These are phyloP conservation scores for Verruconis gallopava DNA, from an alignment of 2,329 filamentous ascomycete genomes.

Conservation along the genomic window DNA sequence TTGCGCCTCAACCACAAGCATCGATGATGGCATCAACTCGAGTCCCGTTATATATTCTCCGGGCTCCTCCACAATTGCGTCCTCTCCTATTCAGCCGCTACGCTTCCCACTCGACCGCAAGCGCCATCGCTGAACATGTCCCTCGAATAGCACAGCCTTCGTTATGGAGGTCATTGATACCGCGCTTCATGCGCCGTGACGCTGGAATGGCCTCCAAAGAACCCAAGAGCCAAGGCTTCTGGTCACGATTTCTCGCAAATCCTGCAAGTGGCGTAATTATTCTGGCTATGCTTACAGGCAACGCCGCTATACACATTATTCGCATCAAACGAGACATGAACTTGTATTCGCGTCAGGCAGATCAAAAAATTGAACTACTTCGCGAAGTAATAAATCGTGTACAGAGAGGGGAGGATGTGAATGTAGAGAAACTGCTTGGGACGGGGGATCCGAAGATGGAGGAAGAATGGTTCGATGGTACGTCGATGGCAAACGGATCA, in stretches of 20 bases:
- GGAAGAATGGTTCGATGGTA: conserved; percentile 77
- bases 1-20: too few relatives aligned
- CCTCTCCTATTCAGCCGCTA: conserved; percentile 2
- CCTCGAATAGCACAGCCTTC: conserved; percentile 24
- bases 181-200: conserved; percentile 17
- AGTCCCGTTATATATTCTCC: conserved; percentile 3
- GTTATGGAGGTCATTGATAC: conserved; percentile 27
- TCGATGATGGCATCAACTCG: not conserved
- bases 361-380: conserved; percentile 64
- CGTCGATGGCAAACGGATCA: conserved; percentile 16
- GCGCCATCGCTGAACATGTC: conserved; percentile 11
- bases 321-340: conserved; percentile 62
- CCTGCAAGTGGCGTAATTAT: conserved; percentile 56
- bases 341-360: conserved; percentile 60
- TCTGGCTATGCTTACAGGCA: conserved; percentile 68
- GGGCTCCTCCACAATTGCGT: not conserved
- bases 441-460: conserved; percentile 65
- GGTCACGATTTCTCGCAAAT: conserved; percentile 17
- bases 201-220: conserved; percentile 1
- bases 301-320: conserved; percentile 90
- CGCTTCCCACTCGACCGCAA: not conserved
- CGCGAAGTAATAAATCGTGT: conserved; percentile 62
- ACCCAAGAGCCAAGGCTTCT: conserved; percentile 5
- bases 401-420: conserved; percentile 61
- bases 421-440: conserved; percentile 72